These are phyloP conservation scores for Verbena officinalis DNA, from an alignment of 257 asterid species.

Conservation along the genomic window DNA sequence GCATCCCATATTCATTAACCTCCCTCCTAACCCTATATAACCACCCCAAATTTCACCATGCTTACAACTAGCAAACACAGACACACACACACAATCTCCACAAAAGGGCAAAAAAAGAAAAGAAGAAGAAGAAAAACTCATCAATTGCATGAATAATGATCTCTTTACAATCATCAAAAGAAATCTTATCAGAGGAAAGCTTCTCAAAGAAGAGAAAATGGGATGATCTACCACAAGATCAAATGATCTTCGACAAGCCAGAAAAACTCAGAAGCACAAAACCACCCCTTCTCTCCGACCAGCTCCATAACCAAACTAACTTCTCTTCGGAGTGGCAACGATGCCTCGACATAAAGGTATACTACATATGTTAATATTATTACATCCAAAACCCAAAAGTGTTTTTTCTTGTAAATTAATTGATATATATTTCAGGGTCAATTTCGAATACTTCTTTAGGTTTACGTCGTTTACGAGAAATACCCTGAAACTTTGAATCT, in stretches of 20 bases:
- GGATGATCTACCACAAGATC: constrained; percentile 38
- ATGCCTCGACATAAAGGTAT: constrained; percentile 72
- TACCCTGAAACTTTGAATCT: no score
- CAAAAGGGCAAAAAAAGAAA: no score
- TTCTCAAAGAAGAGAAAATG: constrained; percentile 60
- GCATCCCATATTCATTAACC: constrained; percentile 1
- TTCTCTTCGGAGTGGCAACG: constrained; percentile 73
- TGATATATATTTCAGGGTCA: no score
- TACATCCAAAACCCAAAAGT: background rate
- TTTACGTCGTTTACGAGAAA: no score
- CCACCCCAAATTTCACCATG: constrained; percentile 31
- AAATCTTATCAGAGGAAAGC: constrained; percentile 36
- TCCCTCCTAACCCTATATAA: constrained; percentile 34
- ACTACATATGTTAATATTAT: no score
- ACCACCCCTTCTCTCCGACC: constrained; percentile 22
- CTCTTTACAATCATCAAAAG: constrained; percentile 46
- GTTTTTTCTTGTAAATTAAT: no score
- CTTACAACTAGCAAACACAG: constrained; percentile 7
- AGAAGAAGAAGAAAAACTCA: background rate
- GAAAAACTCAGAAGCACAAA: constrained; percentile 31
- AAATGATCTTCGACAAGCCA: constrained; percentile 20
- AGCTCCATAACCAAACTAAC: constrained; percentile 41
- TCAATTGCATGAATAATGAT: constrained; percentile 39
- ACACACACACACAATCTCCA: no score
- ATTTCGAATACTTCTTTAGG: no score